Evolutionary conservation across 257 asterid species (phyloP).

Genomic region (Prunella vulgaris): DNA sequence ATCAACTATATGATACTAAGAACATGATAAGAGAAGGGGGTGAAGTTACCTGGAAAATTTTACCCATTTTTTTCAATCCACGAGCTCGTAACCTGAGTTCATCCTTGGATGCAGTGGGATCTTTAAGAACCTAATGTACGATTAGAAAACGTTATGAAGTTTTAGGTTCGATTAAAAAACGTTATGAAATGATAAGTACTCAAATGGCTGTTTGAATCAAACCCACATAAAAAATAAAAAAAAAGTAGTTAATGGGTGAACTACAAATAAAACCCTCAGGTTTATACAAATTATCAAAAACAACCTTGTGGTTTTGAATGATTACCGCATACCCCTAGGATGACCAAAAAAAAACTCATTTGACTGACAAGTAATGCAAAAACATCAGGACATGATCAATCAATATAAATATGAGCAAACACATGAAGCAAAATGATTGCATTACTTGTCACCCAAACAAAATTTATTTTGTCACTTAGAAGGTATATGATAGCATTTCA

Average conservation of each 20-base stretch:
- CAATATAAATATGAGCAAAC: not conserved
- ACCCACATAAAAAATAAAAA: no score
- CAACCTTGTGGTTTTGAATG: not conserved
- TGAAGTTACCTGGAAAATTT: slow-evolving; percentile 60
- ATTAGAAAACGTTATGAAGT: no score
- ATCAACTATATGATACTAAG: not conserved
- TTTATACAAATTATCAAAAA: not conserved
- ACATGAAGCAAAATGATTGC: not conserved
- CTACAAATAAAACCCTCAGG: not conserved
- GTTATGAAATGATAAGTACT: not conserved
- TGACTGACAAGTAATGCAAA: not conserved
- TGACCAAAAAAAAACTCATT: not conserved
- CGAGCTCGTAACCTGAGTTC: slow-evolving; percentile 55
- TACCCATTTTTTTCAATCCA: slow-evolving; percentile 69
- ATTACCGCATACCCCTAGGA: not conserved
- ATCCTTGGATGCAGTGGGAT: slow-evolving; percentile 61
- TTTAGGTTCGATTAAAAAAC: no score
- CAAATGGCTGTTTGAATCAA: not conserved
- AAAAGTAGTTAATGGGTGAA: not conserved
- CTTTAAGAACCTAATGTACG: slow-evolving; percentile 61
- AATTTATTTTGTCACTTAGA: no score
- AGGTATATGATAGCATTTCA: not conserved
- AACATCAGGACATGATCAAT: no score
- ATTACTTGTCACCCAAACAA: not conserved
- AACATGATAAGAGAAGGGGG: not conserved